Base-by-base conservation (phyloP, 2,329 filamentous ascomycete species). In the Ascochyta fabae region DNA sequence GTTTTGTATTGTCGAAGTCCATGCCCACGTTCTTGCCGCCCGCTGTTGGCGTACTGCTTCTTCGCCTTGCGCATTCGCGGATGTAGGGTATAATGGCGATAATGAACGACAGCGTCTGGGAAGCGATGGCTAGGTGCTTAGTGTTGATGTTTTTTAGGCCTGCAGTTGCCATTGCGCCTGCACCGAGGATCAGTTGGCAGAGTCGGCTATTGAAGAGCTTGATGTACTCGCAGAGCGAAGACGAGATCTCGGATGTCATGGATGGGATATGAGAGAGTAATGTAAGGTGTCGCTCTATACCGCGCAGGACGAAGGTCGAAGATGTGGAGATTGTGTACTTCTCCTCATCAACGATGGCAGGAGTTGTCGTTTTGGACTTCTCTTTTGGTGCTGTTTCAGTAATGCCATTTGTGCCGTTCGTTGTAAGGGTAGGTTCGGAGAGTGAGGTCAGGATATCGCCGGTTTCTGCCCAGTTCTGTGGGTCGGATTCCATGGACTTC, bases 191-290 rank as follows among this genome's bases (percentile, higher is more conserved):
- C 54, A 99, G 84, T 73, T 99, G 95, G n/a, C 90, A 96, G 54
- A 93, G 93, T 19, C 95, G 89, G 2, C 92, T 97, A 75, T 99
- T 97, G 82, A 98, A 99, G 4, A 96, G 83, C 62, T 95, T 91
- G 13, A 98, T 83, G 70, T 96, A 96, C 22, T 95, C 88, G 38
- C 97, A 81, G 10, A 99, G 84, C 0, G 88, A 88, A 3, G 85
- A 81, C 0, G 91, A 90, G 48, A 97, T 88, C 55, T 97, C 92
- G 2, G 88, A 82, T 1, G 92, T 90, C 86, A 97, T 93, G 58
- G 89, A 94, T 1, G 95, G 94, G 53, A 98, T 94, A 29, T 88
- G 88, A 5, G 90, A 84, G 53, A 94, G 88, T 4, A 99, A 84
- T 59, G 90, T 90, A 61, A 96, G 82, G 75, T 96, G 96, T 15